phyloP scores from a whole-genome alignment of 306 rosid genomes.

The Ormosia semicastrata region DNA sequence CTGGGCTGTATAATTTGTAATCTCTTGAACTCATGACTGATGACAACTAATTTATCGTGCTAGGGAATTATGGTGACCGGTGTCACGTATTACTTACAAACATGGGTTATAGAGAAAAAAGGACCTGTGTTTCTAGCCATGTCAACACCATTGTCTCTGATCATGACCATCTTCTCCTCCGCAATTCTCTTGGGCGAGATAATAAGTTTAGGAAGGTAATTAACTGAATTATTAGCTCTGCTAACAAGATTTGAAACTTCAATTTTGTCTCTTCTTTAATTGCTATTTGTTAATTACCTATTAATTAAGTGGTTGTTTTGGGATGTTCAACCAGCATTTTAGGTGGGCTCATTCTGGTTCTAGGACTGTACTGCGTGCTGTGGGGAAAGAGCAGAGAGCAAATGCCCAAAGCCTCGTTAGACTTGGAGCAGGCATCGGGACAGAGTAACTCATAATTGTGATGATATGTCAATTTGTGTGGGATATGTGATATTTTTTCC shows the following conservation, averaged over 20 bases:
- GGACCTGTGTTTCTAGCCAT: conserved; percentile 86
- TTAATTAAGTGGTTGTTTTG: neutral
- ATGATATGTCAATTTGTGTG: neutral
- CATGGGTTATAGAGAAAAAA: conserved; percentile 83
- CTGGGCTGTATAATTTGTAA: neutral
- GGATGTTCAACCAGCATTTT: conserved; percentile 45
- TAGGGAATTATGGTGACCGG: conserved; percentile 86
- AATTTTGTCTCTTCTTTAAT: neutral
- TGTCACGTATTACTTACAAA: conserved; percentile 70
- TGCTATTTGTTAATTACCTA: neutral
- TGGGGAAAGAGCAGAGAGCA: conserved; percentile 81
- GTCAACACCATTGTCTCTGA: conserved; percentile 67
- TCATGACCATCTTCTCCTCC: conserved; percentile 61
- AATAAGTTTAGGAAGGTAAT: conserved; percentile 72
- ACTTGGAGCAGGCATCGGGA: conserved; percentile 27
- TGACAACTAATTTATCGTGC: neutral
- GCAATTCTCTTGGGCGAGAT: conserved; percentile 63
- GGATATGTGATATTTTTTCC: neutral
- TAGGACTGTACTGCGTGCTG: conserved; percentile 70
- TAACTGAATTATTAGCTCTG: neutral
- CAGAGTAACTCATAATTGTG: neutral
- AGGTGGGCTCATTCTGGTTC: conserved; percentile 59
- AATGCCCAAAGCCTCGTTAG: conserved; percentile 8
- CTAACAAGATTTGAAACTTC: neutral
- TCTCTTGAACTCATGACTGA: neutral